Evolutionary conservation across 805 yeast genomes (phyloP).

Genomic region (Yarrowia porcina): DNA sequence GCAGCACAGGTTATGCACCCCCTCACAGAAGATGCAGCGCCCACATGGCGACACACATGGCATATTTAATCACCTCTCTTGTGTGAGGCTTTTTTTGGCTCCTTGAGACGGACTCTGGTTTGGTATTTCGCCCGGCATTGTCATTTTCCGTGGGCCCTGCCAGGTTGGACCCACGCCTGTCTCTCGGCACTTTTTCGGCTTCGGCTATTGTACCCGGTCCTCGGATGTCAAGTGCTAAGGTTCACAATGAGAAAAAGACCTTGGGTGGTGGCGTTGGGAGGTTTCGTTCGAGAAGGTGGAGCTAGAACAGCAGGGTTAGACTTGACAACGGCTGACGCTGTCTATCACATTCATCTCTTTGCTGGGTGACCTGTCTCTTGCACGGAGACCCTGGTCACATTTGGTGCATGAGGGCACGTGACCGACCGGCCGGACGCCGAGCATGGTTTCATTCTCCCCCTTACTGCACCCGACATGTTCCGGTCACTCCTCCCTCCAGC

Average conservation of each 20-base stretch:
- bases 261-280: neutral
- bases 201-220: neutral
- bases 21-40: neutral
- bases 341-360: too few species aligned
- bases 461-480: neutral
- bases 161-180: neutral
- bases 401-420: too few species aligned
- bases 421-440: neutral
- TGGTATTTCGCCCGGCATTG: too few species aligned
- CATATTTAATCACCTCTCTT: neutral
- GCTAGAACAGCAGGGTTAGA: neutral
- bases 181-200: conserved; percentile 13
- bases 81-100: neutral
- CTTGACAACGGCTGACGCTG: too few species aligned
- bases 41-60: neutral
- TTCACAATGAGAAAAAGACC: neutral
- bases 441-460: neutral
- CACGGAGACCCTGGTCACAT: neutral
- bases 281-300: neutral
- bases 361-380: too few species aligned
- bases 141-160: neutral
- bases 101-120: too few species aligned
- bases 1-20: neutral
- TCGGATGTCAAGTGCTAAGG: neutral
- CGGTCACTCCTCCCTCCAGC: neutral